Percentiles rank a stretch among this genome's conserved stretches.
These are phyloP conservation scores for Candida ipomoeae DNA, from an alignment of 805 yeast genomes.

Conservation along the genomic window DNA sequence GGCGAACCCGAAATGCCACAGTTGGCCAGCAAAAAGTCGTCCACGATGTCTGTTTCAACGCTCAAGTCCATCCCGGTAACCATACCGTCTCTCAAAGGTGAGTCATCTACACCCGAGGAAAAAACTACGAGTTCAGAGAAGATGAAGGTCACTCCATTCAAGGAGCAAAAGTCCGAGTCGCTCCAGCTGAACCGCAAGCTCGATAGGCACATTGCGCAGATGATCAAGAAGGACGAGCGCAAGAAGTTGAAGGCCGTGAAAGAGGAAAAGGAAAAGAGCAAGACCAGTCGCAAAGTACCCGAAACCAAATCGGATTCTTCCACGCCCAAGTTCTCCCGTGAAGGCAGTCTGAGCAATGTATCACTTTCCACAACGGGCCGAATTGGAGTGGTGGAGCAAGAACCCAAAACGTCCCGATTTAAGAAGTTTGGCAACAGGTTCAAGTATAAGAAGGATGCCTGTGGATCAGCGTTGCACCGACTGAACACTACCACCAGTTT, in stretches of 20 bases:
- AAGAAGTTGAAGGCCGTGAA: conserved; percentile 16
- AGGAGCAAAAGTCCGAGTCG: conserved; percentile 20
- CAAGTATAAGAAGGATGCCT: conserved; percentile 13
- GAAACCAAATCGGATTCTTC: conserved; percentile 4
- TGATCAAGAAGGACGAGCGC: conserved; percentile 31
- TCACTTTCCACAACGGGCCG: background rate
- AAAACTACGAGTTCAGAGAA: background rate
- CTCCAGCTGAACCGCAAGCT: conserved; percentile 23
- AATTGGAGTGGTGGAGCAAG: conserved; percentile 12
- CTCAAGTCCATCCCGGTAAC: conserved; percentile 5
- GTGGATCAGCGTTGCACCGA: conserved; percentile 10
- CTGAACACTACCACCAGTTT: conserved; percentile 19
- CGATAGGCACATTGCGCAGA: conserved; percentile 31
- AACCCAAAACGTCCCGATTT: conserved; percentile 12
- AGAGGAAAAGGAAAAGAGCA: conserved; percentile 10
- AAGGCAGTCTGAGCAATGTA: conserved; percentile 1
- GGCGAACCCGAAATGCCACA: conserved; percentile 21
- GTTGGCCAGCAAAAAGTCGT: conserved; percentile 1
- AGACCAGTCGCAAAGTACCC: conserved; percentile 8
- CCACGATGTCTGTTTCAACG: conserved; percentile 9
- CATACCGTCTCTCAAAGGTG: background rate
- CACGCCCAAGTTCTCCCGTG: conserved; percentile 8
- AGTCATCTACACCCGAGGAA: background rate
- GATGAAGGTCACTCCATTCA: conserved; percentile 28
- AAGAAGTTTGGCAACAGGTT: conserved; percentile 17